Conservation (phyloP, 257 asterid genomes). For the Linaria vulgaris region DNA sequence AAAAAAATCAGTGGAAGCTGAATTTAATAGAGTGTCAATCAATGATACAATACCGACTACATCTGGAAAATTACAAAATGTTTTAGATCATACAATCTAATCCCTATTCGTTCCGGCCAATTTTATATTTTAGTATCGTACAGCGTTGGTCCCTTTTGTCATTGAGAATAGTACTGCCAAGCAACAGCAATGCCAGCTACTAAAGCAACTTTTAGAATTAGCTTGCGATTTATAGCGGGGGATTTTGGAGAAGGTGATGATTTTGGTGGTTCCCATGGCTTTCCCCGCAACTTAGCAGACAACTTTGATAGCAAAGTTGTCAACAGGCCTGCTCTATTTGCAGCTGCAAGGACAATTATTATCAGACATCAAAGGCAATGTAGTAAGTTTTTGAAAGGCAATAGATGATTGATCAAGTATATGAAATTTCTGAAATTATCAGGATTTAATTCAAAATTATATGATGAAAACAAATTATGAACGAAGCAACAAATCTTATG, state of each 20-base stretch:
- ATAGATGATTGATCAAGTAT: not conserved
- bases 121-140: constrained; percentile 21
- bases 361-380: too few relatives aligned
- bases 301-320: constrained; percentile 49
- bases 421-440: not conserved
- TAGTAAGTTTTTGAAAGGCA: not conserved
- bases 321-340: constrained; percentile 47
- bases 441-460: too few relatives aligned
- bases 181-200: constrained; percentile 66
- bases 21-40: constrained; percentile 4
- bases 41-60: constrained; percentile 26
- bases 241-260: constrained; percentile 36
- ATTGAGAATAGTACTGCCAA: constrained; percentile 72
- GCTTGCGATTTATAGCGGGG: constrained; percentile 47
- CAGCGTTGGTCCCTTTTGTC: constrained; percentile 31
- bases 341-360: constrained; percentile 38
- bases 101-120: constrained; percentile 19
- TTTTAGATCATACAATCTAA: constrained; percentile 27
- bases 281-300: constrained; percentile 61
- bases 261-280: constrained; percentile 46
- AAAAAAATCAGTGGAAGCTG: constrained; percentile 20
- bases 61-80: constrained; percentile 11
- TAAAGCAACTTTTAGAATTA: constrained; percentile 52
- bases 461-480: too few relatives aligned
- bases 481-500: too few relatives aligned